Evolutionary conservation across 225 moss, liverwort and hornwort species (phyloP).

Genomic region (Thuidium tamariscinum): DNA sequence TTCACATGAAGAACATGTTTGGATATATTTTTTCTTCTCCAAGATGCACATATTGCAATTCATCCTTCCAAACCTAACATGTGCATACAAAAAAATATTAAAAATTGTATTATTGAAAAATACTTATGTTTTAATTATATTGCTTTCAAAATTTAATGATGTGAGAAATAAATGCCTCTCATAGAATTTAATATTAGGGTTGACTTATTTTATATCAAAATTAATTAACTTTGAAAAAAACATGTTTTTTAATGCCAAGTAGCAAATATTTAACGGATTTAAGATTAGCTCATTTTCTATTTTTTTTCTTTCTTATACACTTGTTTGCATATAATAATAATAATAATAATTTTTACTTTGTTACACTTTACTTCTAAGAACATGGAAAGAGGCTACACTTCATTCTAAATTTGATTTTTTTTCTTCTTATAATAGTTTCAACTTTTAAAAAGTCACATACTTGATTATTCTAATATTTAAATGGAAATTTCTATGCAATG

Average conservation of each 20-base stretch:
- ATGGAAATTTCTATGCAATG: fast-evolving
- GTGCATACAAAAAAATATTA: not conserved
- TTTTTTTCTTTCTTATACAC: fast-evolving
- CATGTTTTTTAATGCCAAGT: not conserved
- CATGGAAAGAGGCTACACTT: fast-evolving
- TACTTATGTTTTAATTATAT: not conserved
- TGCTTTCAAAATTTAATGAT: not conserved
- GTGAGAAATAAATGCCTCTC: not conserved
- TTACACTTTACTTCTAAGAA: not conserved
- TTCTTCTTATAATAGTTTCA: not conserved
- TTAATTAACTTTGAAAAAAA: not conserved
- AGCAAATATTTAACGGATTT: not conserved
- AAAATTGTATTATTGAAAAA: not conserved
- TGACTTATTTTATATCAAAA: not conserved
- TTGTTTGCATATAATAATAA: not conserved
- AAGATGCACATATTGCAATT: conserved; percentile 70
- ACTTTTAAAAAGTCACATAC: no score
- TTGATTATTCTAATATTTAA: not conserved
- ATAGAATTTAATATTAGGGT: not conserved
- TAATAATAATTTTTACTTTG: no score
- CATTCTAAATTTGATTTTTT: not conserved
- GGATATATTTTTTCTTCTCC: conserved; percentile 29
- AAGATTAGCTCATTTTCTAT: not conserved
- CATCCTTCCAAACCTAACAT: conserved; percentile 88
- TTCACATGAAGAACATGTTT: not conserved